Base-by-base conservation (phyloP, 1,284 basidiomycete species). In the Puccinia triticina region DNA sequence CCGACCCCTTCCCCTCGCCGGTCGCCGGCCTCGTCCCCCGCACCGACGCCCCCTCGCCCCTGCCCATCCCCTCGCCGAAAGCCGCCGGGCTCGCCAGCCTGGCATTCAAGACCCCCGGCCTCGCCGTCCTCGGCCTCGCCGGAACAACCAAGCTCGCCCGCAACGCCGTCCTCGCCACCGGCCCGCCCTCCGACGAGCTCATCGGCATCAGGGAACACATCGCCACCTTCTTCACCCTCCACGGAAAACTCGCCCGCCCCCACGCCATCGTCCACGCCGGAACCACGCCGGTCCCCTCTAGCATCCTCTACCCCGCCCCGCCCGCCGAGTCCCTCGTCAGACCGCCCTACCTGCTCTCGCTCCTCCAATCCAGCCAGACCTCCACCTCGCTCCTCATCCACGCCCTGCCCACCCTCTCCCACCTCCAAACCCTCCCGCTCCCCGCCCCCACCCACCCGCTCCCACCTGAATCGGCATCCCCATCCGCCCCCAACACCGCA, bases 351-450 rank as follows among this genome's bases (percentile, higher is more conserved):
- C 50, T 64, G 72, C 77, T 82, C 83, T 77, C 53, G 79, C 57
- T 34, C 69, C 43, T 46, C 64, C 76, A 37, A 64, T 66, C 18
- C 61, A 83, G 23, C 71, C 64, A 80, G 23, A 88, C 90, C 14
- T 89, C 90, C 0, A 90, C 83, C 21, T 76, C 32, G 11, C 84
- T 96, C 23, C 93, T 95, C 85, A 90, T 96, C n/a, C 91, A 91
- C 34, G 93, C 94, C 0, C 91, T 93, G 0, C 89, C 94, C 18
- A 93, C 93, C 2, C 89, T 93, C 18, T 88, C 89, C 2, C 88
- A 90, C 0, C 89, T 91, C 0, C 93, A 95, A 85, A 90, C 89
- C 0, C 85, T 95, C 10, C 87, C 90, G 0, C 91, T 93, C 83
- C 93, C 94, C 0, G 77, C 88, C 8, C 82, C 86, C 7, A 76